These are phyloP conservation scores for Lathyrus aphaca DNA, from an alignment of 306 rosid species.

Conservation along the genomic window DNA sequence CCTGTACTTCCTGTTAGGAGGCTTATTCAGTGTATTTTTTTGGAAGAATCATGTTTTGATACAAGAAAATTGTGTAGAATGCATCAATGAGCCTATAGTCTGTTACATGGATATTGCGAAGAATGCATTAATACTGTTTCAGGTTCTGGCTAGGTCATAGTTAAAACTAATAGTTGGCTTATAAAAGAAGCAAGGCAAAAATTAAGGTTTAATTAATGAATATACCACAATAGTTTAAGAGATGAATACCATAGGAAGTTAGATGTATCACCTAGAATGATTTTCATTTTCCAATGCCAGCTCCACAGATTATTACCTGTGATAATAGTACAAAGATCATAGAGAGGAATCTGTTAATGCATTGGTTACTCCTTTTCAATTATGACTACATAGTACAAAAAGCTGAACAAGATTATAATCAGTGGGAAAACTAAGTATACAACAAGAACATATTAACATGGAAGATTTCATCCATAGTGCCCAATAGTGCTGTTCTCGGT, in stretches of 20 bases:
- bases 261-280: not conserved
- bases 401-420: not conserved
- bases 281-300: not conserved
- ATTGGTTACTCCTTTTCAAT: not conserved
- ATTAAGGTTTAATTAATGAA: not conserved
- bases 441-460: too few relatives aligned
- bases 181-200: not conserved
- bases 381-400: not conserved
- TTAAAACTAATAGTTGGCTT: not conserved
- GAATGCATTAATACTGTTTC: not conserved
- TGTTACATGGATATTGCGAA: not conserved
- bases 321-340: not conserved
- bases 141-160: not conserved
- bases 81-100: not conserved
- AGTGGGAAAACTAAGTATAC: too few relatives aligned
- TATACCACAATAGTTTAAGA: not conserved
- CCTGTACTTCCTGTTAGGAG: constrained; percentile 9
- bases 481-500: too few relatives aligned
- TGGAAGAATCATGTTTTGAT: not conserved
- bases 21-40: not conserved
- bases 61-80: not conserved
- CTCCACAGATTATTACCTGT: not conserved
- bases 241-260: not conserved
- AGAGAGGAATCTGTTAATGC: not conserved
- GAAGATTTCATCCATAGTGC: too few relatives aligned